Percentiles rank a stretch among this genome's conserved stretches.
Evolutionary conservation across 345 rosid species (phyloP).

Genomic region (Ailanthus altissimus): DNA sequence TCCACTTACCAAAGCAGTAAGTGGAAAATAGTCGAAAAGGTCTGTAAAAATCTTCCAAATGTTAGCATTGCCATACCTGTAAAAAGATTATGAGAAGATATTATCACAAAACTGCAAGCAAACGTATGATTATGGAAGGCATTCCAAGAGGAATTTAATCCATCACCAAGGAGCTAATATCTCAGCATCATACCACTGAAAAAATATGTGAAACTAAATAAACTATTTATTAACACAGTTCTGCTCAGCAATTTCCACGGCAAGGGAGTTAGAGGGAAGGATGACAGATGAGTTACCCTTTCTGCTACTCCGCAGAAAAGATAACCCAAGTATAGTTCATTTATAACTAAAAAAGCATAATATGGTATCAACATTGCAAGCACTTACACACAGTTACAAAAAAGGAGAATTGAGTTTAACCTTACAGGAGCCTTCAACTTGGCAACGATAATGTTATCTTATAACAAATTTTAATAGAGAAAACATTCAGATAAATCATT

Average conservation of each 20-base stretch:
- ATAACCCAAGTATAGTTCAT: constrained; percentile 1
- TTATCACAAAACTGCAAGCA: not conserved
- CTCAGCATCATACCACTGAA: constrained; percentile 12
- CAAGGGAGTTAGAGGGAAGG: not conserved
- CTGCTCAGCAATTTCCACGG: not conserved
- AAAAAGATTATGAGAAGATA: constrained; percentile 24
- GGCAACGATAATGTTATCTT: not conserved
- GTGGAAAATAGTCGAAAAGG: constrained; percentile 95
- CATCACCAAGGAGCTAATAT: not conserved
- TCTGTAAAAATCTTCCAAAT: constrained; percentile 98
- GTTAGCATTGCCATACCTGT: constrained; percentile 98
- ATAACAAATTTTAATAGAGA: not conserved
- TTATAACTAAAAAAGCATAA: not conserved
- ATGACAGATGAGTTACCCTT: not conserved
- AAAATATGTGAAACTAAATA: not conserved
- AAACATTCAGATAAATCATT: not conserved
- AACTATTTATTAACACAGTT: not conserved
- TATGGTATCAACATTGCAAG: not conserved
- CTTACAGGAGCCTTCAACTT: not conserved
- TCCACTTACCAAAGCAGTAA: constrained; percentile 91
- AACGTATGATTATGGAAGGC: not conserved
- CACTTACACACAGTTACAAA: not conserved
- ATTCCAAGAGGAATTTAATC: constrained; percentile 4
- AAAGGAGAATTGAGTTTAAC: not conserved
- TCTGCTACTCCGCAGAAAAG: not conserved